Conservation (phyloP, 495 filamentous ascomycete species). For the Daldinia decipiens region DNA sequence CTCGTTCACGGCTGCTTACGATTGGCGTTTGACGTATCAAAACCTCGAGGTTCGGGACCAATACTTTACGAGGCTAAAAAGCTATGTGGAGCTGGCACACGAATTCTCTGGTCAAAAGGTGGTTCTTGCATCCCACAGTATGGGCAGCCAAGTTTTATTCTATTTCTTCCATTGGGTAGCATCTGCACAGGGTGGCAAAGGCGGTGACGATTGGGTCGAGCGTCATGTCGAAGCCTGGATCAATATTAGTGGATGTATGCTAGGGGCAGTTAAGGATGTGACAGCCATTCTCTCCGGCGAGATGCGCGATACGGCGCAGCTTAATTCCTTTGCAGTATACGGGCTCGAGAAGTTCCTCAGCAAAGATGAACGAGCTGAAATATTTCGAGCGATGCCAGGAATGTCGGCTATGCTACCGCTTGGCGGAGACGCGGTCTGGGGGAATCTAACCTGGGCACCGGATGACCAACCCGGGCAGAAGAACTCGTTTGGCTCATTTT, state of each 20-base stretch:
- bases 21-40: slow-evolving; percentile 93
- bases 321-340: slow-evolving; percentile 98
- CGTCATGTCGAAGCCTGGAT: slow-evolving; percentile 92
- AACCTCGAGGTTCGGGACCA: slow-evolving; percentile 91
- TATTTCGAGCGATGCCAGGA: slow-evolving; percentile 96
- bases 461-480: slow-evolving; percentile 82
- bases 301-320: slow-evolving; percentile 97
- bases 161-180: slow-evolving; percentile 99
- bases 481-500: slow-evolving; percentile 78
- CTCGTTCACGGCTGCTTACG: slow-evolving; percentile 94
- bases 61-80: slow-evolving; percentile 90
- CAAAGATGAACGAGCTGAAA: slow-evolving; percentile 87
- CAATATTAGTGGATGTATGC: slow-evolving; percentile 97
- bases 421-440: slow-evolving; percentile 93
- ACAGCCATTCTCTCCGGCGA: slow-evolving; percentile 93
- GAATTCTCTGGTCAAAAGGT: slow-evolving; percentile 77
- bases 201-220: slow-evolving; percentile 91
- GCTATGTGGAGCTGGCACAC: slow-evolving; percentile 85
- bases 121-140: slow-evolving; percentile 91
- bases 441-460: slow-evolving; percentile 86
- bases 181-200: slow-evolving; percentile 77
- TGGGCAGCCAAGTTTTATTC: slow-evolving; percentile 94
- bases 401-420: slow-evolving; percentile 98
- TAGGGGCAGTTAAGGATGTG: slow-evolving; percentile 91
- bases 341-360: slow-evolving; percentile 95